phyloP scores from a whole-genome alignment of 1,139 yeast species.

The Yarrowia galli region DNA sequence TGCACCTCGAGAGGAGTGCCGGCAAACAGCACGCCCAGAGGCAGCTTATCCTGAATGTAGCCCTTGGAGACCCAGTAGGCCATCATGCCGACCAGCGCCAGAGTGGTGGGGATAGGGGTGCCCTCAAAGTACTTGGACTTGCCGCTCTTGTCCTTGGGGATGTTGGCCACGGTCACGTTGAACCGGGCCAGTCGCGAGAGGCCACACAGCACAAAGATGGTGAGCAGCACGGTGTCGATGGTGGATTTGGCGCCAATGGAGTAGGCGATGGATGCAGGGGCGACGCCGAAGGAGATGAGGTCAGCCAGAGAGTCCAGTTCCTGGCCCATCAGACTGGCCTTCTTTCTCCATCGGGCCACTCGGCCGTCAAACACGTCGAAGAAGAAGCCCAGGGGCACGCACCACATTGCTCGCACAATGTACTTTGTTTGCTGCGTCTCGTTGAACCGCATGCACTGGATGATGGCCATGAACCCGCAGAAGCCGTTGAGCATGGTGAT shows the following conservation, averaged over 20 bases:
- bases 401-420: constrained; percentile 87
- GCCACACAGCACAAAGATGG: constrained; percentile 92
- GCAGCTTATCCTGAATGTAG: constrained; percentile 58
- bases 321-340: constrained; percentile 94
- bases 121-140: constrained; percentile 91
- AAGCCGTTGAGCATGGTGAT: constrained; percentile 85
- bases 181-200: constrained; percentile 92
- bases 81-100: constrained; percentile 75
- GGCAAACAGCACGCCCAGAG: constrained; percentile 63
- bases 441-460: constrained; percentile 79
- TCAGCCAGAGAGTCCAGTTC: constrained; percentile 97
- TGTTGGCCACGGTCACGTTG: constrained; percentile 89
- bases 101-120: constrained; percentile 90
- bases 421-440: constrained; percentile 54
- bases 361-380: constrained; percentile 97
- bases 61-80: constrained; percentile 62
- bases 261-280: constrained; percentile 92
- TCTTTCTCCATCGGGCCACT: constrained; percentile 92
- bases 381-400: constrained; percentile 86
- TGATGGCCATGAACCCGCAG: constrained; percentile 84
- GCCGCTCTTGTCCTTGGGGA: constrained; percentile 87
- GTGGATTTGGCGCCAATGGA: constrained; percentile 89
- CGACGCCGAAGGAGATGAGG: constrained; percentile 88
- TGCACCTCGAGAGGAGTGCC: constrained; percentile 76
- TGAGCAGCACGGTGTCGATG: constrained; percentile 73